Evolutionary conservation across 768 basidiomycete genomes (phyloP), one percentile per base, ranked within the genome.

Genomic region (Trametes maxima): DNA sequence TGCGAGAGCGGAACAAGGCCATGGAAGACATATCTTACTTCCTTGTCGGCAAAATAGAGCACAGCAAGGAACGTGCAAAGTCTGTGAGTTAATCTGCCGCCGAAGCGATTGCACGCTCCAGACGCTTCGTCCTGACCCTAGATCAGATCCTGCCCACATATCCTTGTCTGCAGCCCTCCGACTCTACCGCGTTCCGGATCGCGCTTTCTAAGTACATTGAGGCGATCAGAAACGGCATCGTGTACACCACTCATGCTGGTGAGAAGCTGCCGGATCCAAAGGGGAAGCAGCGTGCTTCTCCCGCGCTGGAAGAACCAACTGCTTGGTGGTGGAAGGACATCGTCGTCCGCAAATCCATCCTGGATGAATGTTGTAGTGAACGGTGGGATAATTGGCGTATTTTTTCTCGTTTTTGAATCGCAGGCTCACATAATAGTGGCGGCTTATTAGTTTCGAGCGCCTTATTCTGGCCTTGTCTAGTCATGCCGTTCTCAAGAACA

Each of bases 251-350:
- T 52, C 53, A 47, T 22, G 37, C 57, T 25, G 65, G 48, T 37
- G 52, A 46, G 43, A 57, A 59, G n/a, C 24, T 36, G 42, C 22
- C 65, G 13, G 58, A 44, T 22, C 54, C 44, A 47, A 75, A 74
- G 28, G 42, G 50, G 2, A 67, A 60, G 46, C 50, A 47, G 50
- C 62, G 59, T 11, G 54, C 60, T n/a, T 22, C 33, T 25, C 33
- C 19, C 4, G 60, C 49, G 13, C 42, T 42, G 7, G 37, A 56
- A 51, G 52, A 52, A 22, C 17, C 39, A 8, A 12, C 53, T 14
- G 73, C 73, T 2, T 79, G 75, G 79, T 85, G 84, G 84, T 86
- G 85, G 85, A 82, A 77, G 68, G 80, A 83, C 52, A 77, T 84
- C 2, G 74, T 83, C 4, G 82, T 84, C 3, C 76, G 84, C 28